Percentiles rank a stretch among this genome's conserved stretches.
Evolutionary conservation across 805 yeast species (phyloP).

Genomic region (Blastobotrys mokoenaii): DNA sequence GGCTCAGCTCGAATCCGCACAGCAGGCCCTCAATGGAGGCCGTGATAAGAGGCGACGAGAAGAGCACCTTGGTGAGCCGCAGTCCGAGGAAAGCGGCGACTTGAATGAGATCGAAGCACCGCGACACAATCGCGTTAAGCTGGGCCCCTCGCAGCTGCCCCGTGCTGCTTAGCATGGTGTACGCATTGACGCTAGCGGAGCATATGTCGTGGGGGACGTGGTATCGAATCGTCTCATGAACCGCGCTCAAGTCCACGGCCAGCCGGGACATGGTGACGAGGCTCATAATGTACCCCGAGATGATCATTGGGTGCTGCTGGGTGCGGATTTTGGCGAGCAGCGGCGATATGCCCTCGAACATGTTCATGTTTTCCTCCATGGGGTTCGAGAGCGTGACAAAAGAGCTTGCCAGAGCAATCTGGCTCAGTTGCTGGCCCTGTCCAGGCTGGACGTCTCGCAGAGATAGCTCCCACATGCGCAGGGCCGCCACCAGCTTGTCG

Average conservation of each 20-base stretch:
- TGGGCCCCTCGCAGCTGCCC: slow-evolving; percentile 13
- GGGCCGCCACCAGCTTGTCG: slow-evolving; percentile 4
- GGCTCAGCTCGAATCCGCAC: slow-evolving; percentile 19
- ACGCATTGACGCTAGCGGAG: slow-evolving; percentile 12
- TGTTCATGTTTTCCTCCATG: slow-evolving; percentile 10
- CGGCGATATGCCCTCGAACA: slow-evolving; percentile 2
- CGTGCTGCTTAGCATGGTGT: slow-evolving; percentile 5
- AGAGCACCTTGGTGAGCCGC: slow-evolving; percentile 17
- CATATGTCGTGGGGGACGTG: slow-evolving; percentile 19
- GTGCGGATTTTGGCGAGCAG: slow-evolving; percentile 6
- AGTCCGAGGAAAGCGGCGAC: slow-evolving; percentile 20
- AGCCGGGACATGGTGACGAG: slow-evolving; percentile 14
- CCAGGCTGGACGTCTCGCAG: slow-evolving; percentile 16
- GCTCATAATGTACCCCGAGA: slow-evolving; percentile 12
- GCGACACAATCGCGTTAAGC: slow-evolving; percentile 15
- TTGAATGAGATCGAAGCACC: slow-evolving; percentile 21
- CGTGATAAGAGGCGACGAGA: slow-evolving; percentile 18
- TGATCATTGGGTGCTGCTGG: slow-evolving; percentile 18
- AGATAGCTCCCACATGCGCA: slow-evolving; percentile 6
- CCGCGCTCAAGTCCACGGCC: slow-evolving; percentile 12
- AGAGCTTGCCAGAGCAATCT: slow-evolving; percentile 6
- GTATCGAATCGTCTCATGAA: slow-evolving; percentile 16
- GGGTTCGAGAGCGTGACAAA: slow-evolving; percentile 8
- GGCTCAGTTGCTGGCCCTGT: slow-evolving; percentile 15
- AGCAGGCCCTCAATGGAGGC: slow-evolving; percentile 17